Base-by-base conservation (phyloP, 1,139 yeast species). In the Geotrichum candidum region DNA sequence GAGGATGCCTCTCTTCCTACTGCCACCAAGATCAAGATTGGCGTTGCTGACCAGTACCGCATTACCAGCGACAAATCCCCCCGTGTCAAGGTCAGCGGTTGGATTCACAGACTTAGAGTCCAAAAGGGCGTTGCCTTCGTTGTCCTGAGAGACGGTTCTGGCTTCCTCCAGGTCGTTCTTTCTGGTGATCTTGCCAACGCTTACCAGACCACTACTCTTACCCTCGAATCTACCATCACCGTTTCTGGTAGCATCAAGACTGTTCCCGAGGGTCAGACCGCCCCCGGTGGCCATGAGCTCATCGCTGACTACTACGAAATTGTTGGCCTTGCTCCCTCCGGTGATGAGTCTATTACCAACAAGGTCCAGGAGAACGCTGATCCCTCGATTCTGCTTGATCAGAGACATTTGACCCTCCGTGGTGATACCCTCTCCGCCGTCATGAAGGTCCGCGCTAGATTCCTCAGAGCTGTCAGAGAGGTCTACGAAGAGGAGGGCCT, bases 201-300 rank as follows among this genome's bases (percentile, higher is more conserved):
- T 60, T 85, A 87, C 76, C 86, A 85, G 75, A 91, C 98, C 54
- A 80, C 82, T 69, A 89, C 88, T 65, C 82, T 95, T 73, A 92
- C 99, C 29, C 78, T 92, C 66, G 99, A 95, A 78, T 83, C 96
- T 23, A 87, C 97, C 27, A 81, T 95, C 50, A 74, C 86, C 51
- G 78, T 95, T 64, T 88, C 83, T 74, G 99, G 99, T 76, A 83
- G 83, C 41, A 80, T 95, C 66, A 82, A 84, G 74, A 84, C 87
- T 71, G 82, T 95, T 59, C 98, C 98, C 61, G 97, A 91, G 74
- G 99, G 99, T 67, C 92, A 95, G 76, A 81, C 88, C 68, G 99
- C 99, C 6, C 97, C 98, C 64, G 99, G 98, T 66, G 97, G 97
- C 63, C 96, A 94, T 68, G 99, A 95, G 78, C 83, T 95, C 70